phyloP scores from a whole-genome alignment of 164 flowering plant species.

The Stephania cephalantha region DNA sequence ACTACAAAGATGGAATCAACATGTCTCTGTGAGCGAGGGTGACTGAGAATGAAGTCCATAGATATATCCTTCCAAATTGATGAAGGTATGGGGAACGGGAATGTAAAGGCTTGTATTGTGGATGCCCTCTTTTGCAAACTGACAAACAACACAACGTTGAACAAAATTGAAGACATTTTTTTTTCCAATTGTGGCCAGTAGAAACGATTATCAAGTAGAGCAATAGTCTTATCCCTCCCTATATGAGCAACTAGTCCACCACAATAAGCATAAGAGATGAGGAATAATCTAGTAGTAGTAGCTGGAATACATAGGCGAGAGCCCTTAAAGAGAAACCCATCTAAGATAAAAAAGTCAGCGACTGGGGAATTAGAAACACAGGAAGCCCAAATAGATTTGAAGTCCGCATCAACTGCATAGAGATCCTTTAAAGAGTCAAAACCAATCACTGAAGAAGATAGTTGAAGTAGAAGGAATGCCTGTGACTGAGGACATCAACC shows the following conservation, averaged over 20 bases:
- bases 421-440: not conserved
- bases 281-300: not conserved
- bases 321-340: not conserved
- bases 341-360: not conserved
- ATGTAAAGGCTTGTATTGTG: conserved; percentile 1
- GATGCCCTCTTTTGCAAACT: not conserved
- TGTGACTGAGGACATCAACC: not conserved
- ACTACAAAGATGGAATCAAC: not conserved
- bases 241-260: not conserved
- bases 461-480: not conserved
- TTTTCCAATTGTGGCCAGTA: too few species aligned
- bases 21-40: not conserved
- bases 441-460: not conserved
- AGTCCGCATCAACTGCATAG: not conserved
- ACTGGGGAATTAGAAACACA: too few species aligned
- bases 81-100: not conserved
- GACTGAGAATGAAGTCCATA: not conserved
- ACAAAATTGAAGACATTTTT: too few species aligned
- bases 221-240: not conserved
- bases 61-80: not conserved
- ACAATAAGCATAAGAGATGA: not conserved
- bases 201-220: not conserved
- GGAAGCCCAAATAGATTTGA: not conserved
- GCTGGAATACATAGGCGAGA: not conserved
- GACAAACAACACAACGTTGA: not conserved